These are phyloP conservation scores for Rasamsonia emersonii DNA, from an alignment of 2,329 filamentous ascomycete genomes.

Conservation along the genomic window DNA sequence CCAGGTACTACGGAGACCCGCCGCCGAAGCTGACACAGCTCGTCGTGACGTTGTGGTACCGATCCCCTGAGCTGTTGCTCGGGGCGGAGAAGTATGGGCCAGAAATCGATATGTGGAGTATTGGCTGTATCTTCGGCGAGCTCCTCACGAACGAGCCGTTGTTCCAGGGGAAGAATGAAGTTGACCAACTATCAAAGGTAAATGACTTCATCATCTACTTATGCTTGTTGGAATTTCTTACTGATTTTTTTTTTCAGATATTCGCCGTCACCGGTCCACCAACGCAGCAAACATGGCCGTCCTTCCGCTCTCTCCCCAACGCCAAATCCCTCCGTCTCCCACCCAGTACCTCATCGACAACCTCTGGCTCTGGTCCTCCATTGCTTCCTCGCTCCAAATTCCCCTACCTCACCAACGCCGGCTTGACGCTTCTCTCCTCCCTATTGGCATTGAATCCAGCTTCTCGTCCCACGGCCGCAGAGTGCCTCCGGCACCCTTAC, in stretches of 20 bases:
- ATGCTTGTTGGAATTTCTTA: background rate
- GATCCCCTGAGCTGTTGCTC: slow-evolving; percentile 80
- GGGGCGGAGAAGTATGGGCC: slow-evolving; percentile 66
- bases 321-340: slow-evolving; percentile 69
- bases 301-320: slow-evolving; percentile 79
- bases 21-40: slow-evolving; percentile 74
- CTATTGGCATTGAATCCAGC: slow-evolving; percentile 69
- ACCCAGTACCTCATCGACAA: slow-evolving; percentile 23
- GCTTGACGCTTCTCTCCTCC: slow-evolving; percentile 58
- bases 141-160: slow-evolving; percentile 74
- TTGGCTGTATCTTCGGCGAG: slow-evolving; percentile 94
- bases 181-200: slow-evolving; percentile 70
- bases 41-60: slow-evolving; percentile 96
- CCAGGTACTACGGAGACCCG: slow-evolving; percentile 75
- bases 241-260: slow-evolving; percentile 39
- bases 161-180: slow-evolving; percentile 83
- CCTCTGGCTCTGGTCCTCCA: slow-evolving; percentile 29
- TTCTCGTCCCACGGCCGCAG: slow-evolving; percentile 58
- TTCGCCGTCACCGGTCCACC: slow-evolving; percentile 86
- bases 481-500: slow-evolving; percentile 72
- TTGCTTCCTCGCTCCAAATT: slow-evolving; percentile 65
- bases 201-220: background rate
- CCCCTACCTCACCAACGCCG: slow-evolving; percentile 69
- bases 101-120: slow-evolving; percentile 87
- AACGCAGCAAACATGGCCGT: slow-evolving; percentile 73